Percentiles rank a stretch among this genome's conserved stretches.
Evolutionary conservation across 2,329 filamentous ascomycete genomes (phyloP).

Genomic region (Cladorrhinum sp.): DNA sequence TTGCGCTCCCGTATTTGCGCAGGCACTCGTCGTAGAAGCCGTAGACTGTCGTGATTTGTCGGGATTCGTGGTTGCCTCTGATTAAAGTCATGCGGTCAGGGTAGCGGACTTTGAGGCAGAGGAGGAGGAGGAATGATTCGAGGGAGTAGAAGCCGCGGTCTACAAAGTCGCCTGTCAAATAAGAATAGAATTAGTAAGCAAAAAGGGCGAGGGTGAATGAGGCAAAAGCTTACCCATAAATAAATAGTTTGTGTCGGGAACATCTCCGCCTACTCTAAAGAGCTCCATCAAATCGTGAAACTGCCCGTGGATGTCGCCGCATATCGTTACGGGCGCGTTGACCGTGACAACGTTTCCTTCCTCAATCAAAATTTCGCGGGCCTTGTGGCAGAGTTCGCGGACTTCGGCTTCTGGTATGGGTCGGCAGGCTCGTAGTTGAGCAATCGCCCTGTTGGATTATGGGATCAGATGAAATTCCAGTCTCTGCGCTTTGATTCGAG

Average conservation of each 20-base stretch:
- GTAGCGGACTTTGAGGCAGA: slow-evolving; percentile 95
- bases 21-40: slow-evolving; percentile 98
- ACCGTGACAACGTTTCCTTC: slow-evolving; percentile 97
- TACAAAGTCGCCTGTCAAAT: slow-evolving; percentile 79
- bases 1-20: slow-evolving; percentile 92
- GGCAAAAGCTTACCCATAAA: slow-evolving; percentile 71
- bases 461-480: slow-evolving; percentile 5
- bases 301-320: slow-evolving; percentile 94
- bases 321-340: slow-evolving; percentile 95
- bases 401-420: slow-evolving; percentile 95
- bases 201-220: neutral
- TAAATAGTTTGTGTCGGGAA: slow-evolving; percentile 92
- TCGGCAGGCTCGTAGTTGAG: slow-evolving; percentile 90
- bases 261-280: slow-evolving; percentile 88
- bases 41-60: slow-evolving; percentile 96
- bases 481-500: no score
- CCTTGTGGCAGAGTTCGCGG: slow-evolving; percentile 95
- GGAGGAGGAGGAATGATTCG: slow-evolving; percentile 90
- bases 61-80: slow-evolving; percentile 90
- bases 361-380: slow-evolving; percentile 91
- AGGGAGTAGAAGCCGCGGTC: slow-evolving; percentile 97
- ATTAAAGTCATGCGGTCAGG: slow-evolving; percentile 96
- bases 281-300: slow-evolving; percentile 98
- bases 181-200: neutral
- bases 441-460: slow-evolving; percentile 71